These are phyloP conservation scores for Sugiyamaella paludigena DNA, from an alignment of 1,139 yeast genomes.

Conservation along the genomic window DNA sequence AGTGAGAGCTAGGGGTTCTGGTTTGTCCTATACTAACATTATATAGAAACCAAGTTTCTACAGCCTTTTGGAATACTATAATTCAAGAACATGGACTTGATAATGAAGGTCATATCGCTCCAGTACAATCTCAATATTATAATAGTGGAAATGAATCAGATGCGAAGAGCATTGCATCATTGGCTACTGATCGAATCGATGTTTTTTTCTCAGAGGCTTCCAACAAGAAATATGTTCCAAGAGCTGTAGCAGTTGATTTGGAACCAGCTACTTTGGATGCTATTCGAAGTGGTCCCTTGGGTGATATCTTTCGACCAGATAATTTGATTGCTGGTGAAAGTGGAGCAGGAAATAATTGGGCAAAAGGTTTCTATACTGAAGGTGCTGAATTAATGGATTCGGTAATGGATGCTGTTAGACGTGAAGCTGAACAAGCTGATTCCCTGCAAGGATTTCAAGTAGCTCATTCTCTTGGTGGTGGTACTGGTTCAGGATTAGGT, in stretches of 20 bases:
- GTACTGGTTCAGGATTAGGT: conserved; percentile 49
- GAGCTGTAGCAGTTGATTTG: conserved; percentile 46
- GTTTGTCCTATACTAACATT: neutral
- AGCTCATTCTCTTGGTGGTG: conserved; percentile 49
- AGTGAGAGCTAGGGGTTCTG: too few relatives aligned
- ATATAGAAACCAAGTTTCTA: conserved; percentile 62
- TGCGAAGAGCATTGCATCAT: conserved; percentile 25
- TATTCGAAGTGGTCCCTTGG: conserved; percentile 44
- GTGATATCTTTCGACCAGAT: conserved; percentile 46
- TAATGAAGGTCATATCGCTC: conserved; percentile 45
- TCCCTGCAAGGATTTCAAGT: conserved; percentile 48
- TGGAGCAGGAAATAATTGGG: conserved; percentile 52
- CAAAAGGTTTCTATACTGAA: conserved; percentile 48
- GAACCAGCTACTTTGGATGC: conserved; percentile 48
- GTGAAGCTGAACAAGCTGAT: conserved; percentile 48
- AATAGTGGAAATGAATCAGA: conserved; percentile 27
- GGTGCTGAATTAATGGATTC: conserved; percentile 47
- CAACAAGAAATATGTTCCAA: conserved; percentile 45
- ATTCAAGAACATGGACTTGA: conserved; percentile 66
- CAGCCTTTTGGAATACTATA: conserved; percentile 70
- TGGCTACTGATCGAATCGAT: conserved; percentile 32
- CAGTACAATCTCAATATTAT: conserved; percentile 11
- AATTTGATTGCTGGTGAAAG: conserved; percentile 45
- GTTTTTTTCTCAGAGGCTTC: conserved; percentile 39
- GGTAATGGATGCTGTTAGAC: conserved; percentile 46